Percentiles rank a stretch among this genome's conserved stretches.
These are phyloP conservation scores for Mortierella sp. DNA, from an alignment of 371 early-diverging fungal species.

Conservation along the genomic window DNA sequence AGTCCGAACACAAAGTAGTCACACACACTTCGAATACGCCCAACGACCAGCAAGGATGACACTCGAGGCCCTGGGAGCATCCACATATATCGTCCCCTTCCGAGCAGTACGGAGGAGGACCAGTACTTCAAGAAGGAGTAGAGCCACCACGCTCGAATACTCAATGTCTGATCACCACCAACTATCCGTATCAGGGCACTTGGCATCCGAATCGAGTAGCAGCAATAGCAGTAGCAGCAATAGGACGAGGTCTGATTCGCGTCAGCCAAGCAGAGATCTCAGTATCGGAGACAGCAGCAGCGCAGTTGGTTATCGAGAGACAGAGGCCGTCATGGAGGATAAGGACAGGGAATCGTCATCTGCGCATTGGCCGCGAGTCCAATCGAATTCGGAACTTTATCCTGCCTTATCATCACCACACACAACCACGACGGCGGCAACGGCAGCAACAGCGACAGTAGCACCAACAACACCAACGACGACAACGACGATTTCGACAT, in stretches of 20 bases:
- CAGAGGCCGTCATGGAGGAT: not conserved
- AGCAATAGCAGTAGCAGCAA: not conserved
- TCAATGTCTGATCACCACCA: too few species aligned
- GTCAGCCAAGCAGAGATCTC: too few species aligned
- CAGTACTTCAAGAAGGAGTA: not conserved
- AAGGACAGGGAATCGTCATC: not conserved
- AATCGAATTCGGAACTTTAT: slow-evolving; percentile 1
- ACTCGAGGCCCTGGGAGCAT: not conserved
- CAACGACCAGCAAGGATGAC: not conserved
- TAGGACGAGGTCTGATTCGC: slow-evolving; percentile 10
- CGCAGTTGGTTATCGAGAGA: not conserved
- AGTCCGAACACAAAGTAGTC: slow-evolving; percentile 5
- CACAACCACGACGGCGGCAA: not conserved
- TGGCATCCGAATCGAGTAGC: not conserved
- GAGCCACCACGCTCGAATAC: not conserved
- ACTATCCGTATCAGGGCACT: too few species aligned
- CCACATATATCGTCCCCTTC: slow-evolving; percentile 3
- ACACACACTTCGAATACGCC: slow-evolving; percentile 2
- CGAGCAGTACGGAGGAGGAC: not conserved
- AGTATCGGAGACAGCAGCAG: not conserved
- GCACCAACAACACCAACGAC: not conserved
- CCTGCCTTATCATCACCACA: not conserved
- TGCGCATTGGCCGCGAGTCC: slow-evolving; percentile 1
- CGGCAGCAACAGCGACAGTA: not conserved
- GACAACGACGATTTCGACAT: too few species aligned